Base-by-base conservation (phyloP, 129 eudicot genomes). In the Mikania micrantha region DNA sequence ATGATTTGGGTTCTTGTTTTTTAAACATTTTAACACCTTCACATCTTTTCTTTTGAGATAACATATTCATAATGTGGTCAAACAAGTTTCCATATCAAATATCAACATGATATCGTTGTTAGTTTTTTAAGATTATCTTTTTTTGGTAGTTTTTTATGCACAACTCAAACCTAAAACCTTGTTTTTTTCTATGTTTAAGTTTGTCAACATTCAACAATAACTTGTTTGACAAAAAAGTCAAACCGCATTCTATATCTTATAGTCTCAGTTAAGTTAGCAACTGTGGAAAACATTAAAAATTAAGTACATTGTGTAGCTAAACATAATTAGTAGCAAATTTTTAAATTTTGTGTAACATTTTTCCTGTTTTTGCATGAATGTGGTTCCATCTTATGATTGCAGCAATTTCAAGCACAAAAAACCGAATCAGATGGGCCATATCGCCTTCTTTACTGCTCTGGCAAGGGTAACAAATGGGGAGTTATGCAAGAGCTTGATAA, bases 401-500 rank as follows among this genome's bases (percentile, higher is more conserved):
- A 73, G 79, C 79, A 54, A 39, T 21, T 42, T 19, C 68, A 66
- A 58, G 73, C 22, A 57, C 85, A 76, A 66, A 71, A 69, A 49
- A 25, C 64, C 1, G 85, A 81, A 41, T 77, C 85, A 16, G 82
- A 81, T 16, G 82, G 85, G 20, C 82, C 85, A 64, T 81, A 81
- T 50, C 82, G 85, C 36, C 85, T 81, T 68, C 76, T 81, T 32
- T 87, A 81, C 64, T 68, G 79, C 80, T 84, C 96, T 9, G 78
- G 82, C 25, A 90, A 90, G 54, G 95, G 96, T 2, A 87, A 90
- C 78, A 79, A 84, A 83, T 82, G 85, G 69, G 88, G 88, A 29
- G 87, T 90, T 11, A 71, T 81, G 71, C 86, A 86, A 71, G 82
- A 80, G 60, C 80, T 90, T 29, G 95, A 80, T 10, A 80, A 83